A percentile compares a stretch with the other conserved stretches of the same genome.
phyloP scores from a whole-genome alignment of 768 basidiomycete genomes.

The Podaxis sp. region DNA sequence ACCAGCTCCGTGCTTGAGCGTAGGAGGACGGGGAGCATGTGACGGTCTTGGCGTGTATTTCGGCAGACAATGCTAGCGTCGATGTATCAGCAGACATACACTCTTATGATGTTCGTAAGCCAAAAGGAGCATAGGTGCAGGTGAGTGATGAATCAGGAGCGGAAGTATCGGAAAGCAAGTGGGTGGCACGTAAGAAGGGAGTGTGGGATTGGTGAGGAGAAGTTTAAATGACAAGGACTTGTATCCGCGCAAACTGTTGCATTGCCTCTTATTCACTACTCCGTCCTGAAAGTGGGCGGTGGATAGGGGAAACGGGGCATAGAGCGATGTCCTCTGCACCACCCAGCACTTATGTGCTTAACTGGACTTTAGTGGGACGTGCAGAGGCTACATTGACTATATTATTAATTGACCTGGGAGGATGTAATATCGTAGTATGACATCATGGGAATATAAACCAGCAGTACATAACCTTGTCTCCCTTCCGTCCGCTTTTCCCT shows the following conservation, averaged over 20 bases:
- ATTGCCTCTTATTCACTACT: slow-evolving; percentile 75
- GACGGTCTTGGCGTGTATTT: neutral
- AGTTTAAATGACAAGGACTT: slow-evolving; percentile 13
- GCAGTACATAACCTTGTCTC: slow-evolving; percentile 3
- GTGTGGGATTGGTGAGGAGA: slow-evolving; percentile 3
- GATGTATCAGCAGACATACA: neutral
- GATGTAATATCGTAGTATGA: neutral
- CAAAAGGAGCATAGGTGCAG: neutral
- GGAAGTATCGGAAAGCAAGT: neutral
- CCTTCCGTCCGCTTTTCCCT: slow-evolving; percentile 8
- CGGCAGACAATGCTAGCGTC: neutral
- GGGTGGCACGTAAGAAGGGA: slow-evolving; percentile 11
- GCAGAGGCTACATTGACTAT: neutral
- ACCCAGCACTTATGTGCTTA: neutral
- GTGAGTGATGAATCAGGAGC: slow-evolving; percentile 3
- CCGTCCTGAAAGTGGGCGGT: slow-evolving; percentile 52
- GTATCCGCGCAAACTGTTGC: slow-evolving; percentile 13
- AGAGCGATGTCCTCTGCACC: neutral
- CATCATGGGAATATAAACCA: slow-evolving; percentile 8
- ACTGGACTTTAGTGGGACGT: neutral
- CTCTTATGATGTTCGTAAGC: neutral
- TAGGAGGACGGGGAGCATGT: slow-evolving; percentile 15
- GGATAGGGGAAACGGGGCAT: slow-evolving; percentile 86
- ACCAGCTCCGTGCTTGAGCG: slow-evolving; percentile 71
- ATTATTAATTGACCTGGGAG: neutral